Percentiles rank a stretch among this genome's conserved stretches.
phyloP scores from a whole-genome alignment of 306 rosid genomes.

The Crotalaria pallida region DNA sequence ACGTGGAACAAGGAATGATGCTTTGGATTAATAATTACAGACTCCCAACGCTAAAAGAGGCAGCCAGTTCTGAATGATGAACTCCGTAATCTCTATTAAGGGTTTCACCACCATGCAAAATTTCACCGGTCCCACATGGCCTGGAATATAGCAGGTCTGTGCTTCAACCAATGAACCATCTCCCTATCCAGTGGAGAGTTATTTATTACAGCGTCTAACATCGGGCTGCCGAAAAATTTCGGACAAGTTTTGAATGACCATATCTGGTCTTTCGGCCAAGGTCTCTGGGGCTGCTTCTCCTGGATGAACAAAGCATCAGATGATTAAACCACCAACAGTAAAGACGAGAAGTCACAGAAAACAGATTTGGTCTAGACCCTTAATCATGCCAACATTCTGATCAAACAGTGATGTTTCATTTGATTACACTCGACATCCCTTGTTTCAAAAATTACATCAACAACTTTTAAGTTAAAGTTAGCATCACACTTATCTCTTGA shows the following conservation, averaged over 20 bases:
- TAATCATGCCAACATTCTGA: background rate
- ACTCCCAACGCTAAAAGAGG: conserved; percentile 57
- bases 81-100: conserved; percentile 35
- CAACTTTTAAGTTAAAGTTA: too few relatives aligned
- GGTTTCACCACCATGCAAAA: conserved; percentile 38
- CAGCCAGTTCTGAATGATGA: conserved; percentile 49
- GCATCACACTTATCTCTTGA: too few relatives aligned
- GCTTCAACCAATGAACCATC: conserved; percentile 94
- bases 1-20: conserved; percentile 34
- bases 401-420: background rate
- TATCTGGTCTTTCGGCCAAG: conserved; percentile 93
- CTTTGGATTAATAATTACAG: conserved; percentile 47
- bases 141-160: conserved; percentile 72
- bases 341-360: background rate
- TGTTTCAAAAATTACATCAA: too few relatives aligned
- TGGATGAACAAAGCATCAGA: conserved; percentile 26
- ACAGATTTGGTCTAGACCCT: background rate
- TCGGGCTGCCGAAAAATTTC: conserved; percentile 83
- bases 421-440: too few relatives aligned
- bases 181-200: conserved; percentile 69
- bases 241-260: conserved; percentile 77
- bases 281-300: conserved; percentile 93
- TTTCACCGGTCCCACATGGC: conserved; percentile 77
- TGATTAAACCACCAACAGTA: conserved; percentile 8
- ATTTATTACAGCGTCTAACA: conserved; percentile 70